Evolutionary conservation across 352 stramenopile genomes (phyloP).

Genomic region (Aphanomyces cochlioides): DNA sequence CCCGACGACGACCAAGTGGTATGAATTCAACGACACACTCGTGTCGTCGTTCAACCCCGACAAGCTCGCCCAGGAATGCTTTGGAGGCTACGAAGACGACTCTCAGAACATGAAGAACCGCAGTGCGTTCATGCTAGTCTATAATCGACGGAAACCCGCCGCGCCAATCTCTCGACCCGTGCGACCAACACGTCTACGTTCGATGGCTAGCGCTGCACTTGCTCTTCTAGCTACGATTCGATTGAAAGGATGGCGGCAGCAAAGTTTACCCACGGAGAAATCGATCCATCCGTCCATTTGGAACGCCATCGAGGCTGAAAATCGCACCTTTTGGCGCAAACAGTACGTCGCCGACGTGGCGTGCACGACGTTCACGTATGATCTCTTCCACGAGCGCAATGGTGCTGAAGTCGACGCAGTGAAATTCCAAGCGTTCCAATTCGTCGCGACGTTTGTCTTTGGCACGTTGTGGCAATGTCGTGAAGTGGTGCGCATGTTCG

Average conservation of each 20-base stretch:
- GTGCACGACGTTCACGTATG: constrained; percentile 77
- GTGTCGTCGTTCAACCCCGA: constrained; percentile 69
- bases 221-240: neutral
- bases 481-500: constrained; percentile 61
- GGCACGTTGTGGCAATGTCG: constrained; percentile 82
- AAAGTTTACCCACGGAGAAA: no score
- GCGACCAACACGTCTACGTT: neutral
- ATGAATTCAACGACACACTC: constrained; percentile 86
- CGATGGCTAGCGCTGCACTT: neutral
- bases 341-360: constrained; percentile 74
- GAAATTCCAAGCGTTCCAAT: constrained; percentile 61
- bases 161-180: neutral
- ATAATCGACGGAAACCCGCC: constrained; percentile 43
- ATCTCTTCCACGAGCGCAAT: constrained; percentile 45
- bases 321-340: constrained; percentile 83
- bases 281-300: constrained; percentile 45
- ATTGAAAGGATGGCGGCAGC: neutral
- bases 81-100: constrained; percentile 34
- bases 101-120: constrained; percentile 60
- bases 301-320: constrained; percentile 73
- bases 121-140: constrained; percentile 87
- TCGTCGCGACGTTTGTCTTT: constrained; percentile 83
- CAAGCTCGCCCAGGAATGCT: constrained; percentile 71
- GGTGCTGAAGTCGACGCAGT: constrained; percentile 40
- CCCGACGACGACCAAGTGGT: constrained; percentile 59